Conservation (phyloP, 2,329 filamentous ascomycete species). For the Hirsutella thompsonii region DNA sequence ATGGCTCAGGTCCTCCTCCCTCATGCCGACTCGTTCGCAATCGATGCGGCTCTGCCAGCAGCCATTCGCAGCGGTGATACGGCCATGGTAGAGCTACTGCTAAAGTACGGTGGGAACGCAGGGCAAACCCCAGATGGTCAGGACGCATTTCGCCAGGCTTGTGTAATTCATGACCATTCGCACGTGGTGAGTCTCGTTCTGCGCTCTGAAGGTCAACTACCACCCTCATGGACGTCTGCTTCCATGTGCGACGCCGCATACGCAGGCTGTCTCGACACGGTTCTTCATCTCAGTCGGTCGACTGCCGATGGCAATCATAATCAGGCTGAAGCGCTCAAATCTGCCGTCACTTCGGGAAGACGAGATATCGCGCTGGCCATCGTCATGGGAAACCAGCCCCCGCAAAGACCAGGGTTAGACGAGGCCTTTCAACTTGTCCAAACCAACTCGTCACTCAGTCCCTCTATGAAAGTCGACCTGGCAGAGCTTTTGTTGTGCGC, state of each 20-base stretch:
- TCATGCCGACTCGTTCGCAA: constrained; percentile 34
- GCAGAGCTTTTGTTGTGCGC: constrained; percentile 45
- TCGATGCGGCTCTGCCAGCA: constrained; percentile 35
- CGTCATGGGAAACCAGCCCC: constrained; percentile 38
- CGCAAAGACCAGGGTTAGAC: constrained; percentile 32
- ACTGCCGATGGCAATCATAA: constrained; percentile 40
- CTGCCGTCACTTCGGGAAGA: constrained; percentile 33
- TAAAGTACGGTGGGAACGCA: constrained; percentile 37
- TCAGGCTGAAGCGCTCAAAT: constrained; percentile 36
- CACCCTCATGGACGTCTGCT: constrained; percentile 29
- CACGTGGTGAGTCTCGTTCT: constrained; percentile 35
- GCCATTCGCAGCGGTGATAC: constrained; percentile 32
- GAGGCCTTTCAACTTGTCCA: constrained; percentile 37
- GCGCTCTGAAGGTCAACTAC: constrained; percentile 33
- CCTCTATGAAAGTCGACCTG: constrained; percentile 36
- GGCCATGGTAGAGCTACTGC: constrained; percentile 31
- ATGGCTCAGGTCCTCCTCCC: constrained; percentile 41
- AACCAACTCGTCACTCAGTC: constrained; percentile 29
- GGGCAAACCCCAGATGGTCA: constrained; percentile 34
- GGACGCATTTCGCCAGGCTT: constrained; percentile 39
- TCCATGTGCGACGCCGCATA: constrained; percentile 37
- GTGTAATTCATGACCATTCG: constrained; percentile 29
- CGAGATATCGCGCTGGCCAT: constrained; percentile 43
- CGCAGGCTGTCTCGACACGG: constrained; percentile 35
- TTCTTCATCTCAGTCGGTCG: constrained; percentile 36